Percentiles rank a stretch among this genome's conserved stretches.
phyloP scores from a whole-genome alignment of 805 yeast genomes.

The Spathaspora hagerdaliae region DNA sequence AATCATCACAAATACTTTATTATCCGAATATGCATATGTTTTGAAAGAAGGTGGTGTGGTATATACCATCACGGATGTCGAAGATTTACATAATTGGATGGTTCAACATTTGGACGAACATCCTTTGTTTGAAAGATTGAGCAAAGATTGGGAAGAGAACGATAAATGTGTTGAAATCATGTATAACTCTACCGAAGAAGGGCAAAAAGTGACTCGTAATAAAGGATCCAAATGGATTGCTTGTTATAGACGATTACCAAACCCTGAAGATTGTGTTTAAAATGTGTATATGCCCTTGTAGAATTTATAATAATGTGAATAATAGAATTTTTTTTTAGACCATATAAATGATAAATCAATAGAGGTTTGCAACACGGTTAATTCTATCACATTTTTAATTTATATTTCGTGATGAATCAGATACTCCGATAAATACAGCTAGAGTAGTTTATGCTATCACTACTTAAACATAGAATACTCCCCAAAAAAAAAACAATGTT shows the following conservation, averaged over 20 bases:
- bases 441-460: no score
- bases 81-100: constrained; percentile 96
- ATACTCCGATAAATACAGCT: no score
- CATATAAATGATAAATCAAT: no score
- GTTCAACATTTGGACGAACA: constrained; percentile 85
- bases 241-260: constrained; percentile 73
- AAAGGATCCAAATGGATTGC: constrained; percentile 85
- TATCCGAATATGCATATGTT: constrained; percentile 90
- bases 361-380: no score
- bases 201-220: constrained; percentile 91
- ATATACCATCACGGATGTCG: constrained; percentile 94
- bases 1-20: constrained; percentile 83
- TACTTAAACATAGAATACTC: no score
- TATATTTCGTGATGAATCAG: no score
- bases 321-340: no score
- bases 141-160: constrained; percentile 69
- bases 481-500: no score
- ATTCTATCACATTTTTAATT: no score
- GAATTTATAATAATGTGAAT: not conserved
- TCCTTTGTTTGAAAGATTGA: constrained; percentile 82
- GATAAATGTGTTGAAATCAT: constrained; percentile 84
- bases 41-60: constrained; percentile 81
- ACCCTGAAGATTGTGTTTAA: constrained; percentile 38
- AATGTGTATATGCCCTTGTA: not conserved
- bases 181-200: constrained; percentile 95